Evolutionary conservation across 1,139 yeast genomes (phyloP).

Genomic region (Pichia cactophila): DNA sequence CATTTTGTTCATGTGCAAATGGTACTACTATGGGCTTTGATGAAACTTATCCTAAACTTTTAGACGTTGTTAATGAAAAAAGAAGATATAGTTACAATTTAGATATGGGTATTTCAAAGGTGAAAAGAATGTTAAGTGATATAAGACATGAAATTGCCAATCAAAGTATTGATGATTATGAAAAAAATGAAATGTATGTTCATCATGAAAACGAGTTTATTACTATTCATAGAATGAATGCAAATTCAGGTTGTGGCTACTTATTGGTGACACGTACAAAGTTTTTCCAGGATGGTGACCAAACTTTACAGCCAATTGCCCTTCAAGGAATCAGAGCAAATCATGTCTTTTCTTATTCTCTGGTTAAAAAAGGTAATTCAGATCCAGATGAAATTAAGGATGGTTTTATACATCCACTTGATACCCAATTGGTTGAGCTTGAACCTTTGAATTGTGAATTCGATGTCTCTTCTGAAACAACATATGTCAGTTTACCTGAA

Average conservation of each 20-base stretch:
- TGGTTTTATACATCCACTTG: constrained; percentile 46
- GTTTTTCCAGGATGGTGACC: constrained; percentile 44
- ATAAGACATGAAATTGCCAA: constrained; percentile 56
- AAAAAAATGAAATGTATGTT: constrained; percentile 86
- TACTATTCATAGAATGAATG: constrained; percentile 80
- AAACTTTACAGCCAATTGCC: constrained; percentile 50
- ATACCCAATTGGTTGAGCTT: constrained; percentile 52
- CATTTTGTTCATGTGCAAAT: constrained; percentile 88
- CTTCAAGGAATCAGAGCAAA: constrained; percentile 62
- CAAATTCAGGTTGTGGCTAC: constrained; percentile 82
- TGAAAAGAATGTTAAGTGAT: constrained; percentile 53
- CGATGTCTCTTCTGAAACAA: constrained; percentile 34
- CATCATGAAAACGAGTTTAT: constrained; percentile 92
- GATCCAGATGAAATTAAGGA: constrained; percentile 20
- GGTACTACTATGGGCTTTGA: constrained; percentile 95
- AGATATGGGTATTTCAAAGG: constrained; percentile 81
- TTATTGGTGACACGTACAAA: constrained; percentile 83
- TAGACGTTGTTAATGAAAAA: constrained; percentile 75
- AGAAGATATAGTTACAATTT: constrained; percentile 53
- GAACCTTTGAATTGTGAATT: constrained; percentile 41
- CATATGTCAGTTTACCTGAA: constrained; percentile 49
- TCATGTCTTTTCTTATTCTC: constrained; percentile 51
- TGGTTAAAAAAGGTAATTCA: constrained; percentile 47
- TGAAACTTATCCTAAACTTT: constrained; percentile 75
- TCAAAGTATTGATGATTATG: constrained; percentile 54